These are phyloP conservation scores for Citrus medica DNA, from an alignment of 345 rosid genomes.

Conservation along the genomic window DNA sequence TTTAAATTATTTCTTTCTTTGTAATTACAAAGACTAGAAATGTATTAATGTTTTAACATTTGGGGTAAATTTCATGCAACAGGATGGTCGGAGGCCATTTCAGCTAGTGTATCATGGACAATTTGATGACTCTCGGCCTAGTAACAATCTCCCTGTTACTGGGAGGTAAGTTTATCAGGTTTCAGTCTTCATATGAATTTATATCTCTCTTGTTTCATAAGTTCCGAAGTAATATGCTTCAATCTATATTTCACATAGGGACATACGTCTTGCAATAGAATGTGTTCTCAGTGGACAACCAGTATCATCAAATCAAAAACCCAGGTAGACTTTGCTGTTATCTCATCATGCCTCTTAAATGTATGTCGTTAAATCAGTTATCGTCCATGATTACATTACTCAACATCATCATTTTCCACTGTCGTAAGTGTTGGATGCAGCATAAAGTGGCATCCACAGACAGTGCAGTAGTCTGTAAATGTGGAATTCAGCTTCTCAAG, in stretches of 20 bases:
- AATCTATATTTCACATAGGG: constrained; percentile 39
- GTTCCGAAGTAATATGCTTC: constrained; percentile 11
- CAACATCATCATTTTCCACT: constrained; percentile 12
- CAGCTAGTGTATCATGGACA: constrained; percentile 93
- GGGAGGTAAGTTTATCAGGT: constrained; percentile 58
- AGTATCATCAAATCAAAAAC: constrained; percentile 62
- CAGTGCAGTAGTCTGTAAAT: constrained; percentile 18
- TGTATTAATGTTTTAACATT: background rate
- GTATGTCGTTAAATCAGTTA: background rate
- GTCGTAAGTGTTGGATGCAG: constrained; percentile 81
- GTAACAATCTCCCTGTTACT: constrained; percentile 55
- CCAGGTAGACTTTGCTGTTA: constrained; percentile 43
- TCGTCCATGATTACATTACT: constrained; percentile 11
- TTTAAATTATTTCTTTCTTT: background rate
- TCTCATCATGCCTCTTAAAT: background rate
- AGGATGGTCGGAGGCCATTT: constrained; percentile 93
- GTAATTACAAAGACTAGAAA: background rate
- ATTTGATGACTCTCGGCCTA: constrained; percentile 87
- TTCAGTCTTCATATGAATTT: constrained; percentile 1
- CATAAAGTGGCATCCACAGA: constrained; percentile 87
- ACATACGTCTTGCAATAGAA: constrained; percentile 67
- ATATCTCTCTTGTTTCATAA: background rate
- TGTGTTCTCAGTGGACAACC: constrained; percentile 76
- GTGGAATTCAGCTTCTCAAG: constrained; percentile 2
- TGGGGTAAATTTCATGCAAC: constrained; percentile 1